Conservation (phyloP, 23 red algal genomes). For the Chondrus crispus region DNA sequence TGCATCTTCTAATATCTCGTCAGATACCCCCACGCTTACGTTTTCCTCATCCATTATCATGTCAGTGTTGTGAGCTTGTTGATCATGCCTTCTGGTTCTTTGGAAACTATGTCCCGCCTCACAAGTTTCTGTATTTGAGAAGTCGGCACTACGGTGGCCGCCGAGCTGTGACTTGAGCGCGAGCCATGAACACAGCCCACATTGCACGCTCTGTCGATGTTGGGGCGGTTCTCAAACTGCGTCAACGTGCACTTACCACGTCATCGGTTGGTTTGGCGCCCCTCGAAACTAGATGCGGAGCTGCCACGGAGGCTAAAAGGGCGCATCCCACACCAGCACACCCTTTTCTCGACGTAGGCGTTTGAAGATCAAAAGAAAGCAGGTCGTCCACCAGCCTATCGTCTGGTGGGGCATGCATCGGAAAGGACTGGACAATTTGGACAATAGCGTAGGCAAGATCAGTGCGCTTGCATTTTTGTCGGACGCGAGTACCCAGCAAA, state of each 20-base stretch:
- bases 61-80: not conserved
- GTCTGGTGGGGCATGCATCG: slow-evolving; percentile 54
- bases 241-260: slow-evolving; percentile 3
- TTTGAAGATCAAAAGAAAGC: slow-evolving; percentile 29
- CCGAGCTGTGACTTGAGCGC: slow-evolving; percentile 30
- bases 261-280: slow-evolving; percentile 41
- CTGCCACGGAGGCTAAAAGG: slow-evolving; percentile 15
- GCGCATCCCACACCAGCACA: slow-evolving; percentile 26
- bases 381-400: slow-evolving; percentile 54
- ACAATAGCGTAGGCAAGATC: slow-evolving; percentile 55
- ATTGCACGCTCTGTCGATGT: slow-evolving; percentile 49
- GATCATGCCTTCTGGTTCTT: not conserved
- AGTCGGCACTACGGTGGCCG: slow-evolving; percentile 33
- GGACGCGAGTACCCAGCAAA: slow-evolving; percentile 25
- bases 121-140: slow-evolving; percentile 25
- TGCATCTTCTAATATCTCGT: slow-evolving; percentile 48
- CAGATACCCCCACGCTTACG: slow-evolving; percentile 10
- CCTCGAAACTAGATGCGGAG: slow-evolving; percentile 33
- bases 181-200: slow-evolving; percentile 44
- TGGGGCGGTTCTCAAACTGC: slow-evolving; percentile 20
- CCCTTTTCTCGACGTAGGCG: slow-evolving; percentile 24
- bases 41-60: slow-evolving; percentile 8
- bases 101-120: slow-evolving; percentile 42
- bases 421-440: slow-evolving; percentile 35
- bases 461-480: slow-evolving; percentile 32